phyloP scores from a whole-genome alignment of 1,139 yeast genomes.

The Protomyces inundatus region DNA sequence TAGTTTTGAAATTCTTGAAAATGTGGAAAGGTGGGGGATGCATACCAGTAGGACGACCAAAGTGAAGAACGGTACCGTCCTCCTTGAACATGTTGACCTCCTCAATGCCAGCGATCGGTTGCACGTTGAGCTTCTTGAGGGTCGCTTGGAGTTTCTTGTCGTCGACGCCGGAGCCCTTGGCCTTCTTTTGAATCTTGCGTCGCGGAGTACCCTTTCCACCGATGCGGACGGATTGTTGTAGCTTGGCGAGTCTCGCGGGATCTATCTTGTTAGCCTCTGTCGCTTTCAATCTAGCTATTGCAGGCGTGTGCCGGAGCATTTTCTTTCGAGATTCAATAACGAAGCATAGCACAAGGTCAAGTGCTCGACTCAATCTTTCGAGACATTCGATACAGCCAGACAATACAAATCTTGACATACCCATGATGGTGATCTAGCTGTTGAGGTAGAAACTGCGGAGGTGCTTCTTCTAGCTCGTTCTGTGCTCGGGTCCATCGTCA shows the following conservation, averaged over 20 bases:
- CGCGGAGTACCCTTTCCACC: slow-evolving; percentile 50
- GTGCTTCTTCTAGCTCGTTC: no score
- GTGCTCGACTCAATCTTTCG: no score
- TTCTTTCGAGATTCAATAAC: no score
- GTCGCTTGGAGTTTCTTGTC: slow-evolving; percentile 88
- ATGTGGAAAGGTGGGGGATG: background rate
- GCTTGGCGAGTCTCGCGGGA: slow-evolving; percentile 40
- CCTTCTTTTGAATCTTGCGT: slow-evolving; percentile 73
- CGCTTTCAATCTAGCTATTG: background rate
- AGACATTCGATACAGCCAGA: no score
- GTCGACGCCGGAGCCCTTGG: slow-evolving; percentile 61
- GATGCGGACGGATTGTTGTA: slow-evolving; percentile 43
- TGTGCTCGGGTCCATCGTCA: background rate
- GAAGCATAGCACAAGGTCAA: no score
- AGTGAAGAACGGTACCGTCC: slow-evolving; percentile 93
- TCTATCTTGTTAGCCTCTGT: slow-evolving; percentile 26
- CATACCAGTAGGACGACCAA: slow-evolving; percentile 46
- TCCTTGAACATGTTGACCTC: slow-evolving; percentile 98
- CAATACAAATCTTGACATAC: background rate
- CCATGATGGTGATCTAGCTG: background rate
- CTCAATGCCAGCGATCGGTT: slow-evolving; percentile 81
- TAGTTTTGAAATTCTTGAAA: background rate
- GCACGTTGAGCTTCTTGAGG: slow-evolving; percentile 83
- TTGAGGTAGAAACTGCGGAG: no score
- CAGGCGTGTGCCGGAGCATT: no score